These are phyloP conservation scores for Tetrahymena borealis DNA, from an alignment of 73 alveolate species.

Conservation along the genomic window DNA sequence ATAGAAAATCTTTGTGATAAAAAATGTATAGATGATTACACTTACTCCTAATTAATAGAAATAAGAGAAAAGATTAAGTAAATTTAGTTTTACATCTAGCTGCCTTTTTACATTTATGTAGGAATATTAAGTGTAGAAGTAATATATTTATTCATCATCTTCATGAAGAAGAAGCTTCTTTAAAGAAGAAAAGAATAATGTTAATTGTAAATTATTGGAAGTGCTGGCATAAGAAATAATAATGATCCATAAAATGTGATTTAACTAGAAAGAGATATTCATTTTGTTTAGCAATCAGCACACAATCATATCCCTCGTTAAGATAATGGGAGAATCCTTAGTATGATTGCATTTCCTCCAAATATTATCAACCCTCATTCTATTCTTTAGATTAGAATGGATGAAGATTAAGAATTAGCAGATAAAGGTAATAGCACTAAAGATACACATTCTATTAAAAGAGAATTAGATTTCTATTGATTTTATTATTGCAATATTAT, in stretches of 20 bases:
- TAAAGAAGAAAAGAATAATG: too few relatives aligned
- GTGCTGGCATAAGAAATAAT: background rate
- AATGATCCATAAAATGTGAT: background rate
- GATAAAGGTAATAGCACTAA: background rate
- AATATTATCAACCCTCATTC: background rate
- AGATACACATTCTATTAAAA: background rate
- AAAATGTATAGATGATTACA: background rate
- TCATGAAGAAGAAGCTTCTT: background rate
- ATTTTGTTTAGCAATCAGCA: background rate
- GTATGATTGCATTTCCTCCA: background rate
- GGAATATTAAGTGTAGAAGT: background rate
- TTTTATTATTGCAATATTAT: background rate
- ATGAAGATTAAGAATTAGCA: background rate
- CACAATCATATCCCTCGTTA: background rate
- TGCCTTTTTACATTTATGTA: background rate
- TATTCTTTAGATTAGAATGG: background rate
- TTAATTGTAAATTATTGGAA: too few relatives aligned
- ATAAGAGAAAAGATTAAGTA: background rate
- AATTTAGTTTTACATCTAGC: background rate
- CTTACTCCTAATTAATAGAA: background rate
- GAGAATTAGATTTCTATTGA: background rate
- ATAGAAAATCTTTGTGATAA: background rate
- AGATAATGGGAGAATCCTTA: background rate
- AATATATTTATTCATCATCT: background rate
- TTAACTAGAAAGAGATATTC: background rate